phyloP scores from a whole-genome alignment of 768 basidiomycete species.

The Crepidotus variabilis region DNA sequence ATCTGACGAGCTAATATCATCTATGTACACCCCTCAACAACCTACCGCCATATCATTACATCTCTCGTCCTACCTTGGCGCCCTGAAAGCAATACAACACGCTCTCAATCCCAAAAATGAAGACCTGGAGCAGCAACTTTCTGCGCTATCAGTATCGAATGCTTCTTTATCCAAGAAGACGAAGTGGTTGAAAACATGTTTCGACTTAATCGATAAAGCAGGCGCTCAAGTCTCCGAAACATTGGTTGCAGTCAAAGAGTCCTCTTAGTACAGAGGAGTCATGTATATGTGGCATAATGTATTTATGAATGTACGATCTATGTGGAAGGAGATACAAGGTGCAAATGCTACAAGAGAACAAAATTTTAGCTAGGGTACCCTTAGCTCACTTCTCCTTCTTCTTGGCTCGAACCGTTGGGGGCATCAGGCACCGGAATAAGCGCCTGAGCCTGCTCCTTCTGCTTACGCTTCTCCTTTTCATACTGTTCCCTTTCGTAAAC shows the following conservation, averaged over 20 bases:
- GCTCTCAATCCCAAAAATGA: conserved; percentile 21
- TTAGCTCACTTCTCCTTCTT: conserved; percentile 35
- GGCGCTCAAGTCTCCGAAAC: conserved; percentile 24
- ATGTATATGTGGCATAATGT: conserved; percentile 6
- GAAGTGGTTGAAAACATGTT: conserved; percentile 66
- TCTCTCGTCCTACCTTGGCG: conserved; percentile 31
- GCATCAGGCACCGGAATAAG: conserved; percentile 20
- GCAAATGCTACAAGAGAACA: background rate
- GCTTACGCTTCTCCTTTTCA: conserved; percentile 35
- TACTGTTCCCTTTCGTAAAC: conserved; percentile 44
- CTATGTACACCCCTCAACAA: conserved; percentile 64
- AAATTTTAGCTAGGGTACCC: background rate
- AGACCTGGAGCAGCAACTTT: conserved; percentile 26
- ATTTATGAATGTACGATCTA: background rate
- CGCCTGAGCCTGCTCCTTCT: conserved; percentile 26
- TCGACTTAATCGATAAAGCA: conserved; percentile 54
- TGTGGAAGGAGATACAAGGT: background rate
- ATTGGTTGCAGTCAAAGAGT: conserved; percentile 14
- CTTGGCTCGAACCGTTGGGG: conserved; percentile 21
- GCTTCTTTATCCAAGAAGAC: conserved; percentile 29
- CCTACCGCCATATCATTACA: conserved; percentile 34
- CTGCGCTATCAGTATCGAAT: conserved; percentile 22
- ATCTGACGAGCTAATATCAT: conserved; percentile 65
- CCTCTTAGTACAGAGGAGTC: background rate
- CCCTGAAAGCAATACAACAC: conserved; percentile 34